Conservation (phyloP, 495 filamentous ascomycete species). For the Penicillium salamii region DNA sequence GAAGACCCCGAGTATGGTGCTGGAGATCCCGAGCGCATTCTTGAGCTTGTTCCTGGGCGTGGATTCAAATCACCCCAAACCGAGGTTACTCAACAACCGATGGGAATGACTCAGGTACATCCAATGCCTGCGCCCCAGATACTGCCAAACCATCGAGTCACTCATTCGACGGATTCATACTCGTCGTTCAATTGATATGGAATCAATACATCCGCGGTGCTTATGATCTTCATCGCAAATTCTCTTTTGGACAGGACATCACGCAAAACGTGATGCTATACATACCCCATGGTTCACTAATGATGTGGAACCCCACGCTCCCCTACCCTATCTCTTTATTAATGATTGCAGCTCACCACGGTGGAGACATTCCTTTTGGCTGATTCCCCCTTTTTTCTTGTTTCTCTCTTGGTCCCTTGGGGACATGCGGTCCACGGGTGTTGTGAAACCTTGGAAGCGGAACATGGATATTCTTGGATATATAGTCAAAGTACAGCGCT, state of each 20-base stretch:
- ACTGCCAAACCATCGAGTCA: too few species aligned
- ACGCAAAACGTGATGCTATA: too few species aligned
- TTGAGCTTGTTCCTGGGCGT: conserved; percentile 21
- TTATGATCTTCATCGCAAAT: too few species aligned
- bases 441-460: neutral
- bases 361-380: too few species aligned
- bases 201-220: too few species aligned
- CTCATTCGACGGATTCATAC: too few species aligned
- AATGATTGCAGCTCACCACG: too few species aligned
- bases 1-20: conserved; percentile 35
- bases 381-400: neutral
- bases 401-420: neutral
- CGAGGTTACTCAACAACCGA: conserved; percentile 6
- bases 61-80: conserved; percentile 1
- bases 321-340: too few species aligned
- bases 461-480: conserved; percentile 3
- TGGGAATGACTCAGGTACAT: neutral
- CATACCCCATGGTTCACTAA: too few species aligned
- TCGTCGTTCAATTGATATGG: too few species aligned
- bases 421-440: neutral
- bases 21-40: conserved; percentile 23
- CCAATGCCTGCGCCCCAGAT: conserved; percentile 1
- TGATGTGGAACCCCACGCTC: too few species aligned
- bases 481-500: conserved; percentile 4
- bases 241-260: too few species aligned